Evolutionary conservation across 805 yeast genomes (phyloP).

Genomic region (Candida verbasci): DNA sequence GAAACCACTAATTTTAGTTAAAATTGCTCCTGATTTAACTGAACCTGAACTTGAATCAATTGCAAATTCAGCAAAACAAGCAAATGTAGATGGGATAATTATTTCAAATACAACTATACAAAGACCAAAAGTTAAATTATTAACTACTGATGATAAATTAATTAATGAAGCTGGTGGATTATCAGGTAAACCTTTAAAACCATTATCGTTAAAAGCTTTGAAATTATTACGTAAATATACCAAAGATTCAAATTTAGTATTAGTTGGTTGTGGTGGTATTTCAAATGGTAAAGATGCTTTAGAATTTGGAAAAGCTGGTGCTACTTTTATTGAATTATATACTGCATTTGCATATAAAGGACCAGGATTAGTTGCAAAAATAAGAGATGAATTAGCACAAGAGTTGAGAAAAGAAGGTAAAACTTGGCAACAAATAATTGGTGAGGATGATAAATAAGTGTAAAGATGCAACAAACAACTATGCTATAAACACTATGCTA

Average conservation of each 20-base stretch:
- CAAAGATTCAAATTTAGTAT: constrained; percentile 65
- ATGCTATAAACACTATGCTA: not conserved
- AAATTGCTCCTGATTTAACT: constrained; percentile 88
- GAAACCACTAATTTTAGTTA: constrained; percentile 80
- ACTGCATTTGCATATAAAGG: constrained; percentile 92
- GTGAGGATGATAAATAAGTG: constrained; percentile 45
- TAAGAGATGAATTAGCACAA: constrained; percentile 35
- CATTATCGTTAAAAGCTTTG: constrained; percentile 68
- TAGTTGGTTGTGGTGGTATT: constrained; percentile 95
- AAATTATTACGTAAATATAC: constrained; percentile 68
- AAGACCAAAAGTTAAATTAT: constrained; percentile 59
- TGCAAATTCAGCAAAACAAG: constrained; percentile 70
- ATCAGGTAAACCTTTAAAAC: constrained; percentile 89
- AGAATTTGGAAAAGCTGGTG: constrained; percentile 92
- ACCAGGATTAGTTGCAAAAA: constrained; percentile 65
- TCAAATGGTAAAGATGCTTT: constrained; percentile 82
- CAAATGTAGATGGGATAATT: constrained; percentile 86
- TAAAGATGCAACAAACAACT: not conserved
- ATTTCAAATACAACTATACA: constrained; percentile 89
- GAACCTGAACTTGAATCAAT: constrained; percentile 78
- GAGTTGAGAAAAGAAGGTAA: constrained; percentile 68
- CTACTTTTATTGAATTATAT: constrained; percentile 80
- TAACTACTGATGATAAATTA: constrained; percentile 41
- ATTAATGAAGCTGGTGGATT: constrained; percentile 75
- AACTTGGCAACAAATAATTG: constrained; percentile 80